Conservation (phyloP, 2,329 filamentous ascomycete genomes). For the Lachnellula cervina region DNA sequence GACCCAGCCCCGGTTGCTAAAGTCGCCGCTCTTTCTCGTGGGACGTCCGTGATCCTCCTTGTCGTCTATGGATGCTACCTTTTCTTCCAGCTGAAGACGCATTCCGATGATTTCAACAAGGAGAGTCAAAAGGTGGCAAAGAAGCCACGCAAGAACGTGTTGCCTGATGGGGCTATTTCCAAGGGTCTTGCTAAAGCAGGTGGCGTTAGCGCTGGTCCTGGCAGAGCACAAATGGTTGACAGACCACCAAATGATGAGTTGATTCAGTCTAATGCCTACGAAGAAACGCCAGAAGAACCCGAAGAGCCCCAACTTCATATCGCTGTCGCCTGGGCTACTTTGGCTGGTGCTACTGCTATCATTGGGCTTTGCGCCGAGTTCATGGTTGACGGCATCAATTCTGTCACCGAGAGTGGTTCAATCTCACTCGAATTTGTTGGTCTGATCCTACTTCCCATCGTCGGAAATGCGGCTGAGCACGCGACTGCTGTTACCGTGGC, state of each 20-base stretch:
- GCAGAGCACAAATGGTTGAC: constrained; percentile 21
- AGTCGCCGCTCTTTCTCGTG: constrained; percentile 62
- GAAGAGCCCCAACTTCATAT: constrained; percentile 73
- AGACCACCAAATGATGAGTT: constrained; percentile 30
- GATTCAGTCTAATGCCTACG: constrained; percentile 37
- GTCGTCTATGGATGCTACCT: constrained; percentile 81
- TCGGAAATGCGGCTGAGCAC: constrained; percentile 77
- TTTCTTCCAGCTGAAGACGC: constrained; percentile 86
- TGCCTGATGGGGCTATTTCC: constrained; percentile 28
- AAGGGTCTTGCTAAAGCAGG: constrained; percentile 30
- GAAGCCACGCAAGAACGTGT: constrained; percentile 40
- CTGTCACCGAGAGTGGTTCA: constrained; percentile 61
- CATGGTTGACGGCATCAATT: constrained; percentile 70
- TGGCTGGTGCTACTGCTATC: constrained; percentile 65
- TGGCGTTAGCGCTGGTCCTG: constrained; percentile 28
- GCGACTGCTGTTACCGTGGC: constrained; percentile 80
- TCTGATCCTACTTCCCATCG: constrained; percentile 74
- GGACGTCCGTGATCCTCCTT: constrained; percentile 74
- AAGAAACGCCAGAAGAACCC: constrained; percentile 60
- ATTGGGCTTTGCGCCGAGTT: constrained; percentile 75
- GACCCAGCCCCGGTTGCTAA: constrained; percentile 38
- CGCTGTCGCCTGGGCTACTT: constrained; percentile 64
- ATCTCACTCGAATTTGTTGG: constrained; percentile 79
- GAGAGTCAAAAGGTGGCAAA: constrained; percentile 72
- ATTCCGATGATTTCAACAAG: constrained; percentile 72